Conservation (phyloP, 208 protist species). For the Naegleria lovaniensis region DNA sequence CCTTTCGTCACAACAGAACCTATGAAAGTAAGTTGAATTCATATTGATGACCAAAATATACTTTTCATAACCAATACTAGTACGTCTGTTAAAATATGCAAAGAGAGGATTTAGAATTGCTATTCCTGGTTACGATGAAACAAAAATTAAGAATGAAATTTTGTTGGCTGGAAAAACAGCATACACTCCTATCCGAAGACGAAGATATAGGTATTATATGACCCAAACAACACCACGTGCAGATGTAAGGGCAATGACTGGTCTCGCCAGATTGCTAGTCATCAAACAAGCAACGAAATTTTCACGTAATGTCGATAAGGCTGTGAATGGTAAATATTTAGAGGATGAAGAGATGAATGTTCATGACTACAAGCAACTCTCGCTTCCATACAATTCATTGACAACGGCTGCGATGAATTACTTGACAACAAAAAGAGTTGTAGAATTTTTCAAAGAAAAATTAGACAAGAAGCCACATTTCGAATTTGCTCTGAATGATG, state of each 20-base stretch:
- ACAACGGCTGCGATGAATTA: neutral
- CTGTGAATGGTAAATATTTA: neutral
- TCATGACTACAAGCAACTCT: neutral
- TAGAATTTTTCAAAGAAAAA: neutral
- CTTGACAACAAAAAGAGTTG: neutral
- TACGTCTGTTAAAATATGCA: slow-evolving; percentile 16
- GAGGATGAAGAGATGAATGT: neutral
- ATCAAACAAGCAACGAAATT: neutral
- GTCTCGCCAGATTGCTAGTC: neutral
- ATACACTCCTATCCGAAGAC: neutral
- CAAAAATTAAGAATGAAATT: neutral
- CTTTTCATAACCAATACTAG: neutral
- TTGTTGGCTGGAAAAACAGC: neutral
- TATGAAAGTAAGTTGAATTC: neutral
- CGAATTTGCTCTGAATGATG: neutral
- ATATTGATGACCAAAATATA: no score
- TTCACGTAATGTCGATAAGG: neutral
- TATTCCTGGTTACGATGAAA: neutral
- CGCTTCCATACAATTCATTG: neutral
- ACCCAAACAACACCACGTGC: neutral
- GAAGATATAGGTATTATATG: neutral
- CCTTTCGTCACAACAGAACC: no score
- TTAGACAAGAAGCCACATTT: neutral
- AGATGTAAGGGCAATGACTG: neutral
- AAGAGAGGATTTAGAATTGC: slow-evolving; percentile 31